Percentiles rank a stretch among this genome's conserved stretches.
Conservation (phyloP, 345 rosid genomes). For the Acer negundo region DNA sequence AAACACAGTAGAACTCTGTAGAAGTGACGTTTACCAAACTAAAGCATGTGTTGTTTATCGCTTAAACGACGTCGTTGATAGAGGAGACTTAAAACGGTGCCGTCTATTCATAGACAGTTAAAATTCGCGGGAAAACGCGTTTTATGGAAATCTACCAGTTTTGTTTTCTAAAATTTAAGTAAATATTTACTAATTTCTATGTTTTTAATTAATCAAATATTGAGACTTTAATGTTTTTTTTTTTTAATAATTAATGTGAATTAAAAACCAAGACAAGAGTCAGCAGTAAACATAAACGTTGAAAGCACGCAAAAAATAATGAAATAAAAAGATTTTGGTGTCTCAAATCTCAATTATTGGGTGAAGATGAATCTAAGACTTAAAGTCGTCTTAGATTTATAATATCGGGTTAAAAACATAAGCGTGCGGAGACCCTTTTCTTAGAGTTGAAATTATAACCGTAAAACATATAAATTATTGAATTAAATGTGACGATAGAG, state of each 20-base stretch:
- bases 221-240: neutral
- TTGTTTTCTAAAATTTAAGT: neutral
- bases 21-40: neutral
- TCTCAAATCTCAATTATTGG: neutral
- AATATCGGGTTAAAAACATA: neutral
- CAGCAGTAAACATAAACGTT: neutral
- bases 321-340: neutral
- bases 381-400: neutral
- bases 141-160: neutral
- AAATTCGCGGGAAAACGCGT: constrained; percentile 11
- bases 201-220: neutral
- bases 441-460: no score
- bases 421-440: no score
- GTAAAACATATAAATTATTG: no score
- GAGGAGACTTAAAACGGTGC: neutral
- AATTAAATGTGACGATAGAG: no score
- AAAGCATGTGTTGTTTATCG: no score
- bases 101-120: neutral
- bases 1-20: neutral
- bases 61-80: neutral
- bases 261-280: neutral
- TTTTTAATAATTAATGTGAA: neutral
- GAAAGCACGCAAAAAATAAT: neutral
- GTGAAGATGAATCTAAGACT: neutral
- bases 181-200: no score